phyloP scores from a whole-genome alignment of 768 basidiomycete species.

The Coprinopsis marcescibilis region DNA sequence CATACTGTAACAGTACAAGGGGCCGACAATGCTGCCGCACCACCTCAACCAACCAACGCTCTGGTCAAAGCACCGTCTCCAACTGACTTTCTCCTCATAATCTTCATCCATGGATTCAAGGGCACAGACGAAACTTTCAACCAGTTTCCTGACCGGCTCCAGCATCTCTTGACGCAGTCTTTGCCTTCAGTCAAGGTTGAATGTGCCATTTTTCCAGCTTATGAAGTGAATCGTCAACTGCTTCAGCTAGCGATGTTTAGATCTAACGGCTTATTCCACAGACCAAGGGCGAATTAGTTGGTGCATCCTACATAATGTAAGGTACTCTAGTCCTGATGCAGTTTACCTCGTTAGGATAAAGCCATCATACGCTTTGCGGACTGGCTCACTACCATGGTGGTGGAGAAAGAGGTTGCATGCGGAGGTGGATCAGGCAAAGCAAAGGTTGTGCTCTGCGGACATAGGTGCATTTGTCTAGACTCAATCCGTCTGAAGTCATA shows the following conservation, averaged over 20 bases:
- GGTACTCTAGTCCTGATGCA: not conserved
- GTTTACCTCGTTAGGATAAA: conserved; percentile 44
- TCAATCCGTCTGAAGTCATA: no score
- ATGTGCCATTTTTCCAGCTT: conserved; percentile 80
- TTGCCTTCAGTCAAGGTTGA: conserved; percentile 55
- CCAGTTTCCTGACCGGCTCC: conserved; percentile 73
- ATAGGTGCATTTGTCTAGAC: conserved; percentile 52
- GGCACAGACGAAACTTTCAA: conserved; percentile 64
- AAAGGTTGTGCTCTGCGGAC: conserved; percentile 83
- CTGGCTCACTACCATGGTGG: conserved; percentile 86
- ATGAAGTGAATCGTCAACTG: conserved; percentile 54
- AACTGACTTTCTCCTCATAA: conserved; percentile 52
- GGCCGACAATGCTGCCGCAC: not conserved
- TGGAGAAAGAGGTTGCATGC: conserved; percentile 75
- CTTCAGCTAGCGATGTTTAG: not conserved
- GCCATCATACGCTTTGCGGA: conserved; percentile 85
- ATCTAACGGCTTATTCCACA: conserved; percentile 21
- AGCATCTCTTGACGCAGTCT: conserved; percentile 68
- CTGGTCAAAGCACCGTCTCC: conserved; percentile 17
- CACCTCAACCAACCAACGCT: conserved; percentile 7
- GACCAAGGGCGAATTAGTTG: conserved; percentile 88
- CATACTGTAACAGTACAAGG: not conserved
- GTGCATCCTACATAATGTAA: conserved; percentile 19
- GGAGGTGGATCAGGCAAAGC: conserved; percentile 75
- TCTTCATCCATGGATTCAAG: conserved; percentile 79